Conservation (phyloP, 345 rosid species). For the Garcia nutans region DNA sequence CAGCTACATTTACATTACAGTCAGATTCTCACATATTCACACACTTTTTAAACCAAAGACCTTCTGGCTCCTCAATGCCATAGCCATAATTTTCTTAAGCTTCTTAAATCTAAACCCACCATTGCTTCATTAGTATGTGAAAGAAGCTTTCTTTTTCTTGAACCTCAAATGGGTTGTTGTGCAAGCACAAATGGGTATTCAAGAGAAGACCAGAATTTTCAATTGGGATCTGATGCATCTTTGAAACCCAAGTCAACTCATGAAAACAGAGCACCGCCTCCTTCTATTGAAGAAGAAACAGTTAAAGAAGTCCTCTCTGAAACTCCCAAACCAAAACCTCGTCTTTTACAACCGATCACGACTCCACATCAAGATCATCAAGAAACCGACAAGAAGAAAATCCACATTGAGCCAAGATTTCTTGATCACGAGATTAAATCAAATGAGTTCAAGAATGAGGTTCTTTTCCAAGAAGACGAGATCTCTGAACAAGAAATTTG, state of each 20-base stretch:
- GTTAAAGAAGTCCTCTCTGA: slow-evolving; percentile 86
- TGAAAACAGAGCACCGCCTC: slow-evolving; percentile 53
- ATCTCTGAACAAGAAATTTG: slow-evolving; percentile 50
- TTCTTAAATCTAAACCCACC: not conserved
- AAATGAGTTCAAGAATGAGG: slow-evolving; percentile 9
- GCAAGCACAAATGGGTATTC: slow-evolving; percentile 36
- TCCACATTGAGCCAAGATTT: slow-evolving; percentile 16
- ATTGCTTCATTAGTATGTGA: not conserved
- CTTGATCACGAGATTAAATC: slow-evolving; percentile 26
- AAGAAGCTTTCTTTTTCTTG: not conserved
- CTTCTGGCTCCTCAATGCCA: not conserved
- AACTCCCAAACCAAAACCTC: slow-evolving; percentile 35
- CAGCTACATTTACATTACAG: not conserved
- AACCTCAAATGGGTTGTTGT: slow-evolving; percentile 72
- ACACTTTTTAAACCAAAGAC: slow-evolving; percentile 5
- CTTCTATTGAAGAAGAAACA: slow-evolving; percentile 49
- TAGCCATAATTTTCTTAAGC: not conserved
- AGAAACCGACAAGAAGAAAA: slow-evolving; percentile 10
- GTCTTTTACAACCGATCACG: slow-evolving; percentile 4
- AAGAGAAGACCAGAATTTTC: slow-evolving; percentile 17
- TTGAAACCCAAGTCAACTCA: slow-evolving; percentile 10
- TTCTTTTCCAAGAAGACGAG: slow-evolving; percentile 28
- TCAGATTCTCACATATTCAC: not conserved
- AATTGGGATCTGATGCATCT: slow-evolving; percentile 17
- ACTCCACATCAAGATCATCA: not conserved